phyloP scores from a whole-genome alignment of 768 basidiomycete genomes.

The Psilocybe subaeruginosa region DNA sequence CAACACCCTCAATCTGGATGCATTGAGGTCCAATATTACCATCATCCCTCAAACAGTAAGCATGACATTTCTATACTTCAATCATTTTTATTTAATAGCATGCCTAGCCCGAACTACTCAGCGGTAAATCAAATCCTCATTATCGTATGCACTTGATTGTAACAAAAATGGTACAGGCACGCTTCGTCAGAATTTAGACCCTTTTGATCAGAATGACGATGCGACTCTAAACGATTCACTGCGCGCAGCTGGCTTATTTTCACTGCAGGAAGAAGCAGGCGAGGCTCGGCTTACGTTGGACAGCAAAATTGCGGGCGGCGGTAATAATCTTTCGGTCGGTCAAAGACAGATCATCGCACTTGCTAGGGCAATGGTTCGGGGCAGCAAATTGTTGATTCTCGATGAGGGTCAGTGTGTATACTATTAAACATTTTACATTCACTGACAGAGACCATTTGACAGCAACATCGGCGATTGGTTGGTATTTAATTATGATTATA shows the following conservation, averaged over 20 bases:
- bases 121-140: constrained; percentile 31
- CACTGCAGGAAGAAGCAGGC: constrained; percentile 44
- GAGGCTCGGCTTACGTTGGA: constrained; percentile 53
- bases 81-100: neutral
- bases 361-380: constrained; percentile 62
- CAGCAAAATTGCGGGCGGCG: constrained; percentile 51
- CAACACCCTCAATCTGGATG: constrained; percentile 54
- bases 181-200: constrained; percentile 69
- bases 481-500: constrained; percentile 4
- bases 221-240: constrained; percentile 40
- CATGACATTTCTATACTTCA: neutral
- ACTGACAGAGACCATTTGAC: neutral
- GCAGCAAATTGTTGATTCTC: constrained; percentile 62
- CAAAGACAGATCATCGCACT: constrained; percentile 75
- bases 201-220: constrained; percentile 63
- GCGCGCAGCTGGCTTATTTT: constrained; percentile 42
- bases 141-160: neutral
- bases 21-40: constrained; percentile 59
- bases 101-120: constrained; percentile 48
- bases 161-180: constrained; percentile 46
- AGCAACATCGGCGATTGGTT: constrained; percentile 56
- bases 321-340: constrained; percentile 76
- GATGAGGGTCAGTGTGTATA: constrained; percentile 52
- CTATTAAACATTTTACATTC: neutral
- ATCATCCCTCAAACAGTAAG: constrained; percentile 58